These are phyloP conservation scores for Xerocomus minutiporus DNA, from an alignment of 1,284 basidiomycete species.

Conservation along the genomic window DNA sequence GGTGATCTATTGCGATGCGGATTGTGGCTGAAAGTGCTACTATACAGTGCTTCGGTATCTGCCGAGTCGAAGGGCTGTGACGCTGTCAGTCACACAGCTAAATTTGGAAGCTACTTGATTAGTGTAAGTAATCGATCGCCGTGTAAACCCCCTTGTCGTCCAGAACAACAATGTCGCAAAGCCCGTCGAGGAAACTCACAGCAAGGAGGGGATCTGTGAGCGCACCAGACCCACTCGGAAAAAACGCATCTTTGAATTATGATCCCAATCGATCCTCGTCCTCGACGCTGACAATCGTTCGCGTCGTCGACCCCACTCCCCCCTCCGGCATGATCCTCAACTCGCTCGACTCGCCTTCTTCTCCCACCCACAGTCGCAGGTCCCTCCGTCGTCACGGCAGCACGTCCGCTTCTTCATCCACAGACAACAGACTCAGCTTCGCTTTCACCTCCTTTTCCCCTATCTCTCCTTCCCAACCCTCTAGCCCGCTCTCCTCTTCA, in stretches of 20 bases:
- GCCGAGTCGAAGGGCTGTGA: slow-evolving; percentile 3
- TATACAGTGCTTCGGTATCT: slow-evolving; percentile 21
- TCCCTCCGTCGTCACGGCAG: slow-evolving; percentile 30
- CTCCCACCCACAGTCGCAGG: slow-evolving; percentile 24
- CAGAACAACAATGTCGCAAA: slow-evolving; percentile 22
- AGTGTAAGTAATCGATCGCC: background rate
- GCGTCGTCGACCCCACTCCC: slow-evolving; percentile 39
- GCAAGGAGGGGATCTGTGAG: slow-evolving; percentile 60
- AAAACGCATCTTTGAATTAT: slow-evolving; percentile 47
- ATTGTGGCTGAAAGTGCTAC: slow-evolving; percentile 24
- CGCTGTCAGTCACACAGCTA: background rate
- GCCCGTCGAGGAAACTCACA: slow-evolving; percentile 40
- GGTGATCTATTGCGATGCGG: background rate
- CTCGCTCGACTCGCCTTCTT: slow-evolving; percentile 30
- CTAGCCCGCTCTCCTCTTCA: slow-evolving; percentile 11
- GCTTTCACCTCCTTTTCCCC: slow-evolving; percentile 58
- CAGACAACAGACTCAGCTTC: slow-evolving; percentile 55
- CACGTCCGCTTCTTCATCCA: slow-evolving; percentile 23
- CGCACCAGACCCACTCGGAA: slow-evolving; percentile 63
- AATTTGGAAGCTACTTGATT: slow-evolving; percentile 5
- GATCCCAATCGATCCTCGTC: slow-evolving; percentile 52
- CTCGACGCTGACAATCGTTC: slow-evolving; percentile 70
- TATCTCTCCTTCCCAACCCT: slow-evolving; percentile 17
- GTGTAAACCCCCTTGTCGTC: background rate
- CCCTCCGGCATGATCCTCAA: slow-evolving; percentile 11